Evolutionary conservation across 441 rosid genomes (phyloP), one percentile per base, ranked within the genome.

Genomic region (Geranium incanum): DNA sequence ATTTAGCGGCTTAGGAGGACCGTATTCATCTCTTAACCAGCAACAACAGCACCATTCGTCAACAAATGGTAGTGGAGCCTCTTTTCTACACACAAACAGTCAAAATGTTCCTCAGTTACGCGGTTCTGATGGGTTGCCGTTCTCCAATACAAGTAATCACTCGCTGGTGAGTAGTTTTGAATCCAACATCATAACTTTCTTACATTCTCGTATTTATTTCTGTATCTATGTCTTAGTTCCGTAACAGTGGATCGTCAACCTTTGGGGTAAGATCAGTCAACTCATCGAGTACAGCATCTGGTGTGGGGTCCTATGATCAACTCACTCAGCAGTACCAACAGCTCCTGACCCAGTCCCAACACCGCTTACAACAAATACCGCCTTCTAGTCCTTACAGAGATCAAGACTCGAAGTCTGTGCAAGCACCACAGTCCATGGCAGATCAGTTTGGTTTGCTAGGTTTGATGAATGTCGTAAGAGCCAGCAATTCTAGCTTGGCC

Each of bases 361-460:
- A 87, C 77, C 92, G 92, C 19, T 72, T 90, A 59, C 99, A 87
- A 74, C 96, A 89, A 73, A 84, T 91, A 85, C 82, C 97, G 2
- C 83, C 93, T 39, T 85, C 78, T 71, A 86, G 83, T 78, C 99
- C 99, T 71, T 90, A 83, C 77, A 85, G 97, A 85, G 97, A 92
- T 77, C 87, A 82, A 66, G 93, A 91, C 74, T 67, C 86, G 75
- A 87, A 89, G 76, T 71, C 99, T 68, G 79, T 84, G 83, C 95
- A 85, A 74, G 82, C 81, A 8, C 70, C 89, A 71, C 97, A 86
- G 76, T 75, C 99, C 71, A 66, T 84, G 73, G 83, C 94, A 21
- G 99, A 95, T 68, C 96, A 90, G 66, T 95, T 86, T 80, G 90
- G 98, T 64, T 82, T 95, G 79, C 95, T 92, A 18, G 98, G 97